These are phyloP conservation scores for Aureobasidium leucospermi DNA, from an alignment of 2,329 filamentous ascomycete genomes.

Conservation along the genomic window DNA sequence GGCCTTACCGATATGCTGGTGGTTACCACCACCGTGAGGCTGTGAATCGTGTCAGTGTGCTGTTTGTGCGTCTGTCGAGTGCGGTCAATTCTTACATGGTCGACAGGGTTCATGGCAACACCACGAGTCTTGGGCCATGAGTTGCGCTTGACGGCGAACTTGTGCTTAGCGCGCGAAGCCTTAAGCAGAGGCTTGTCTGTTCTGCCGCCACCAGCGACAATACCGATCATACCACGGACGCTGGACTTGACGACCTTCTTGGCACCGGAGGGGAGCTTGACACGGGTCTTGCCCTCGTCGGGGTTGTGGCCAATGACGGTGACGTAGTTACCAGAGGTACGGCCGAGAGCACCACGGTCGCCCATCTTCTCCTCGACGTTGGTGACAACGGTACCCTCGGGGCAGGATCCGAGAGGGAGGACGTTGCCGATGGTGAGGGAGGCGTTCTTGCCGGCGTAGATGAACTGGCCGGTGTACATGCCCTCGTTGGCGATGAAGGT, in stretches of 20 bases:
- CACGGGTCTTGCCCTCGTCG: conserved; percentile 97
- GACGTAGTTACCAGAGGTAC: conserved; percentile 99
- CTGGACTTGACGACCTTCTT: conserved; percentile 97
- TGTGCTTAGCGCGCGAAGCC: conserved; percentile 99
- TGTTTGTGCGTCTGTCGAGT: conserved; percentile 19
- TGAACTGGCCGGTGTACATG: conserved; percentile 99
- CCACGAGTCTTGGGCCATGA: conserved; percentile 99
- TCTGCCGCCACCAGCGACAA: conserved; percentile 97
- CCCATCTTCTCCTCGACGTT: conserved; percentile 99
- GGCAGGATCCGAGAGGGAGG: conserved; percentile 86
- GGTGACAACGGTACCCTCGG: conserved; percentile 97
- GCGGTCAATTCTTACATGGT: conserved; percentile 59
- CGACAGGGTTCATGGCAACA: conserved; percentile 99
- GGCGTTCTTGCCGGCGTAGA: conserved; percentile 99
- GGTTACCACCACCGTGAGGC: conserved; percentile 75
- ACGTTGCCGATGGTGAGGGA: conserved; percentile 95
- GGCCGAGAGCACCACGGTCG: conserved; percentile 91
- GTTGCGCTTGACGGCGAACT: conserved; percentile 99
- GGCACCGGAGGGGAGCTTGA: conserved; percentile 98
- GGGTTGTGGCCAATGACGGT: conserved; percentile 97
- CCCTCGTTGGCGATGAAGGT: conserved; percentile 99
- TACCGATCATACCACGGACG: conserved; percentile 97
- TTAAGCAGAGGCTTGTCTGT: conserved; percentile 99
- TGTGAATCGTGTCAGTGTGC: conserved; percentile 25
- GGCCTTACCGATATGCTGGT: conserved; percentile 99